Evolutionary conservation across 768 basidiomycete species (phyloP).

Genomic region (Rubroboletus pulcherrimus): DNA sequence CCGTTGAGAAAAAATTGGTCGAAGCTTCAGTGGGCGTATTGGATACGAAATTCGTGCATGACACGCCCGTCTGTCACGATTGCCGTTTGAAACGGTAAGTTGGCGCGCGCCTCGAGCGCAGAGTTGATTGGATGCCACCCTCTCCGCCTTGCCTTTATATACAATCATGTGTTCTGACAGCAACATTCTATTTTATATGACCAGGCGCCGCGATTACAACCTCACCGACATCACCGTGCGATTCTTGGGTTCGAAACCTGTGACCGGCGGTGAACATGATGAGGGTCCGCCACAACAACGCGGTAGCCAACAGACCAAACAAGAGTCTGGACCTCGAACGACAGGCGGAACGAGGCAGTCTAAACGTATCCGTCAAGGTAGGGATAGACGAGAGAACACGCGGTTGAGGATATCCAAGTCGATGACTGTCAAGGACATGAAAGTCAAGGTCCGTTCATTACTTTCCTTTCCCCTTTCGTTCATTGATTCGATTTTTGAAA

Average conservation of each 20-base stretch:
- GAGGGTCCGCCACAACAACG: constrained; percentile 21
- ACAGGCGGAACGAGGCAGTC: constrained; percentile 56
- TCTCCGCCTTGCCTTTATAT: not conserved
- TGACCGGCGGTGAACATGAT: constrained; percentile 28
- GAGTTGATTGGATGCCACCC: constrained; percentile 5
- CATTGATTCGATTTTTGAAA: not conserved
- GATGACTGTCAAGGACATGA: constrained; percentile 76
- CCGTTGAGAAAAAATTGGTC: constrained; percentile 37
- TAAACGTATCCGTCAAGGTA: constrained; percentile 59
- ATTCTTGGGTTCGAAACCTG: constrained; percentile 34
- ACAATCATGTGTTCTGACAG: constrained; percentile 11
- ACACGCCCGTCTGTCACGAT: constrained; percentile 52
- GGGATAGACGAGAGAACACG: constrained; percentile 47
- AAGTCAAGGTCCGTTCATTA: constrained; percentile 52
- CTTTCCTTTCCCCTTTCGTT: not conserved
- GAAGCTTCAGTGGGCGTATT: constrained; percentile 29
- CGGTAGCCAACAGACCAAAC: constrained; percentile 28
- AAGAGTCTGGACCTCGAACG: constrained; percentile 35
- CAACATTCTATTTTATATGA: constrained; percentile 15
- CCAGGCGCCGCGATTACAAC: constrained; percentile 45
- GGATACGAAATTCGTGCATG: constrained; percentile 41
- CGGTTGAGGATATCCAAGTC: constrained; percentile 56
- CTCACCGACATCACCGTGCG: constrained; percentile 61
- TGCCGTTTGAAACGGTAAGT: constrained; percentile 60
- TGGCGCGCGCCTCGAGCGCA: constrained; percentile 4